phyloP scores from a whole-genome alignment of 1,284 basidiomycete species.

The Gymnopus androsaceus region DNA sequence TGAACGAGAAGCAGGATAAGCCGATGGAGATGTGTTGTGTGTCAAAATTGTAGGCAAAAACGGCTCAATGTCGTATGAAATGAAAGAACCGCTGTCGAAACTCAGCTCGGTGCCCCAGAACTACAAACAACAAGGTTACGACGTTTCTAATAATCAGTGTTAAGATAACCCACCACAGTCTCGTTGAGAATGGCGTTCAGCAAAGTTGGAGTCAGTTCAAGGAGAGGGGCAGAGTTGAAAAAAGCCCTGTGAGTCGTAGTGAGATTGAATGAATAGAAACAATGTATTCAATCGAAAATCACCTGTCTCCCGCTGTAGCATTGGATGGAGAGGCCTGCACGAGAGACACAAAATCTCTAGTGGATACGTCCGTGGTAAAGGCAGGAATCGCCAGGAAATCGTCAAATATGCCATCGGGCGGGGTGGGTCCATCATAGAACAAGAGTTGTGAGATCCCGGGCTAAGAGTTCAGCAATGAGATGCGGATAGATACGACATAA shows the following conservation, averaged over 20 bases:
- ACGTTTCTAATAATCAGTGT: too few species aligned
- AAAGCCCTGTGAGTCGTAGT: constrained; percentile 34
- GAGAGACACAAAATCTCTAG: constrained; percentile 42
- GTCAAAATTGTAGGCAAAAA: constrained; percentile 49
- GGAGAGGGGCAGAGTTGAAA: constrained; percentile 52
- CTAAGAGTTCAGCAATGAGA: constrained; percentile 25
- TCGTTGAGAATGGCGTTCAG: constrained; percentile 52
- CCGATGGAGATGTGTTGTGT: constrained; percentile 39
- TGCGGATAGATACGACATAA: background rate
- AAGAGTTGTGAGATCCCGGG: constrained; percentile 37
- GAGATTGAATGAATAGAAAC: background rate
- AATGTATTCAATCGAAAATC: constrained; percentile 10
- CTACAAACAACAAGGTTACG: background rate
- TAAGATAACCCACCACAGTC: constrained; percentile 40
- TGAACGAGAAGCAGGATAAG: constrained; percentile 49
- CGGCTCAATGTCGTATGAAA: constrained; percentile 58
- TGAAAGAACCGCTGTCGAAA: constrained; percentile 33
- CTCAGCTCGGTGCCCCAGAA: constrained; percentile 35
- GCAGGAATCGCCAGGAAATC: constrained; percentile 42
- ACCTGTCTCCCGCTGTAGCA: constrained; percentile 44
- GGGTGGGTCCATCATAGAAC: constrained; percentile 56
- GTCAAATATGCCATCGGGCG: constrained; percentile 52
- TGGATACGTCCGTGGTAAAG: constrained; percentile 39
- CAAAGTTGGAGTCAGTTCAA: constrained; percentile 40
- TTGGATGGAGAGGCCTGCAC: constrained; percentile 44